These are phyloP conservation scores for Vaucheria bursata DNA, from an alignment of 352 stramenopile genomes.

Conservation along the genomic window DNA sequence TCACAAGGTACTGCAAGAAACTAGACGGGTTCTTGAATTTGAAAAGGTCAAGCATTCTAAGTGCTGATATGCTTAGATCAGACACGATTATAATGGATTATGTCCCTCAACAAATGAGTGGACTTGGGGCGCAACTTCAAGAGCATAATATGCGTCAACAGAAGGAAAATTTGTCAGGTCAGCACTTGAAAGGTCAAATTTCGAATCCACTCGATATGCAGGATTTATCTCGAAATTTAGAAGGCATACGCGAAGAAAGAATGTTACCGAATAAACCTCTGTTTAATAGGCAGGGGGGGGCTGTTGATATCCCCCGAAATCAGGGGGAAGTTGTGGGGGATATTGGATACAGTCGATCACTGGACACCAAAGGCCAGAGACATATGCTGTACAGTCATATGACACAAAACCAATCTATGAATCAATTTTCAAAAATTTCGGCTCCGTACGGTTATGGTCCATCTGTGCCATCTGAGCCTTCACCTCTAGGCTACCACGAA, in stretches of 20 bases:
- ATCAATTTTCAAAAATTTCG: neutral
- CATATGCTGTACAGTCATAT: neutral
- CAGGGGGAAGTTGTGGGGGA: neutral
- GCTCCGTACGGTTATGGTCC: neutral
- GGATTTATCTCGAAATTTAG: too few species aligned
- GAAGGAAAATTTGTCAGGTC: neutral
- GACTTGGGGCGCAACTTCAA: neutral
- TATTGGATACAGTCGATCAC: neutral
- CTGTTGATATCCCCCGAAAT: neutral
- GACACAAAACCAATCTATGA: too few species aligned
- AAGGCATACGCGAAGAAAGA: neutral
- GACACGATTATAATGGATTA: neutral
- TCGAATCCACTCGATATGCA: too few species aligned
- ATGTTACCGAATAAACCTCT: neutral
- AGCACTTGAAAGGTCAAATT: neutral
- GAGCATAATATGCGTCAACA: neutral
- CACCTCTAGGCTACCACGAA: neutral
- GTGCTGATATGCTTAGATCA: neutral
- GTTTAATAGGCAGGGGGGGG: neutral
- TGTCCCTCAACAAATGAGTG: neutral
- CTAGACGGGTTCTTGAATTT: neutral
- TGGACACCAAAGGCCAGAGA: neutral
- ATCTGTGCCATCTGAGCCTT: neutral
- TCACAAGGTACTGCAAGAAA: neutral
- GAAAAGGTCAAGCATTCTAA: too few species aligned